These are phyloP conservation scores for Talaromyces sp. DNA, from an alignment of 2,329 filamentous ascomycete genomes.

Conservation along the genomic window DNA sequence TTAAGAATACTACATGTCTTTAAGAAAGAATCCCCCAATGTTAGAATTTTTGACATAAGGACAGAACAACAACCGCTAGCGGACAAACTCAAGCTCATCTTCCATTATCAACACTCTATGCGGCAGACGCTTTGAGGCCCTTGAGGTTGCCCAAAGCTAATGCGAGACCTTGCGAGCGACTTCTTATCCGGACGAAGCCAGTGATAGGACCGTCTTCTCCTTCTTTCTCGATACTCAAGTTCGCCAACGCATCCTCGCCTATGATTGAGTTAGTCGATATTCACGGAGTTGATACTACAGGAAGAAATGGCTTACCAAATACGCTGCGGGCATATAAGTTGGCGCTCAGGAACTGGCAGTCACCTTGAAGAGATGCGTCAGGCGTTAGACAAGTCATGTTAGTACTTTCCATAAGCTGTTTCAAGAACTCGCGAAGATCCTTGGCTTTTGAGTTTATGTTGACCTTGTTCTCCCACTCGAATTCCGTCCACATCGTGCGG, in stretches of 20 bases:
- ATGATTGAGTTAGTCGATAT: slow-evolving; percentile 14
- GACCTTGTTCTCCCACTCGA: slow-evolving; percentile 99
- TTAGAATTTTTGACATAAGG: slow-evolving; percentile 3
- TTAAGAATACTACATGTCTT: slow-evolving; percentile 14
- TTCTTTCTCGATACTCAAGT: slow-evolving; percentile 96
- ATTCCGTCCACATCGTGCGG: slow-evolving; percentile 99
- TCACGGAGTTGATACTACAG: slow-evolving; percentile 2
- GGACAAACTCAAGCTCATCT: slow-evolving; percentile 22
- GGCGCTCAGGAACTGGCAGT: slow-evolving; percentile 95
- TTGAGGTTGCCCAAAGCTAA: slow-evolving; percentile 92
- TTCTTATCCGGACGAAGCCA: slow-evolving; percentile 96
- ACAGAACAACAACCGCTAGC: slow-evolving; percentile 13
- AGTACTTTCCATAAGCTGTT: slow-evolving; percentile 92
- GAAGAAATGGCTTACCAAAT: slow-evolving; percentile 70
- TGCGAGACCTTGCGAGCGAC: slow-evolving; percentile 90
- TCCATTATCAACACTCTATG: slow-evolving; percentile 32
- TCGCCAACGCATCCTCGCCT: slow-evolving; percentile 98
- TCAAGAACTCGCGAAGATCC: slow-evolving; percentile 84
- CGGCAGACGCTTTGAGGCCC: slow-evolving; percentile 71
- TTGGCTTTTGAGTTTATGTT: slow-evolving; percentile 99
- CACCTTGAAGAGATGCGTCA: slow-evolving; percentile 91
- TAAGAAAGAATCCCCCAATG: background rate
- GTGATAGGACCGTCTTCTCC: slow-evolving; percentile 93
- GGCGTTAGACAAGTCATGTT: slow-evolving; percentile 99
- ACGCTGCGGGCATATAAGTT: slow-evolving; percentile 96